Base-by-base conservation (phyloP, 2,329 filamentous ascomycete genomes). In the Neoscytalidium dimidiatum region DNA sequence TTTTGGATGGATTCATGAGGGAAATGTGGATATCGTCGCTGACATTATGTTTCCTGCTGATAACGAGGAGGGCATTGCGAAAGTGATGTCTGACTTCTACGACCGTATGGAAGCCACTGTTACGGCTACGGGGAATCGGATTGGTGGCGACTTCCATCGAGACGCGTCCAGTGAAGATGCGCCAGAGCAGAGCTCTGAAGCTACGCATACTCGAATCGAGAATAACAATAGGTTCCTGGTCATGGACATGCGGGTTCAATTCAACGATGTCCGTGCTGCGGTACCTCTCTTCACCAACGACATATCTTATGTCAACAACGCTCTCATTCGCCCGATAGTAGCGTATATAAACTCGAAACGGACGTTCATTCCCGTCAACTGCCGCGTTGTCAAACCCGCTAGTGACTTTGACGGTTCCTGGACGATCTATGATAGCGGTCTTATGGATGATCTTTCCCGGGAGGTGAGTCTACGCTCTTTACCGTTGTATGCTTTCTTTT, bases 1-100 rank as follows among this genome's bases (percentile, higher is more conserved):
- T 0, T 97, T 99, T 76, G 94, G 92, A 3, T 99, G 95, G 95
- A 99, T 99, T 62, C 91, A 96, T 69, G 92, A 98, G 78, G 95
- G 95, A 35, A 96, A 95, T 68, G 93, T 99, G 44, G 95, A 99
- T 74, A 97, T 99, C 67, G 89, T 98, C 14, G 91, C 95, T 6
- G 95, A 99, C 72, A 89, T 99, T 69, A 94, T 97, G 88, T 92
- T 99, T 67, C 95, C 95, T 0, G 88, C 88, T 33, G 95, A 98
- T 63, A 87, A 88, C 44, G 92, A 96, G 66, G 93, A 94, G 67
- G 92, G 94, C 68, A 89, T 99, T 64, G 90, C 90, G 26, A 97
- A 97, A 76, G 93, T 97, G 51, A 91, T 99, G 86, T 90, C 91
- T n/a, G 94, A 97, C 74, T 94, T 99, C 72, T 98, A 98, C 78